Evolutionary conservation across 768 basidiomycete genomes (phyloP).

Genomic region (Fomitopsis serialis): DNA sequence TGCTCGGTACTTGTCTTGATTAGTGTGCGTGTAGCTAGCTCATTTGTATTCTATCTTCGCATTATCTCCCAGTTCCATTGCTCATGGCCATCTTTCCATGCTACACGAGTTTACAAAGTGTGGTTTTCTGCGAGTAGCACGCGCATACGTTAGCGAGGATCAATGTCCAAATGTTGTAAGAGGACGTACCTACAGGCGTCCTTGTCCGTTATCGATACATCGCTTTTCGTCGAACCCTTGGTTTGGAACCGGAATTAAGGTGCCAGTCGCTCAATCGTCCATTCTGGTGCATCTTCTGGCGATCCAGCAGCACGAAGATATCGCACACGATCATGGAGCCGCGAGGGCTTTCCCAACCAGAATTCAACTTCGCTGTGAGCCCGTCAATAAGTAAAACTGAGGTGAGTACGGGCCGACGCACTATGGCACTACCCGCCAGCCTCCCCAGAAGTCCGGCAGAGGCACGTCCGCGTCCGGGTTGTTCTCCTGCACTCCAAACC

Average conservation of each 20-base stretch:
- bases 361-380: slow-evolving; percentile 84
- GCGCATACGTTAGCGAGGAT: too few relatives aligned
- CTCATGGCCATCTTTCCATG: too few relatives aligned
- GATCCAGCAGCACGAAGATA: slow-evolving; percentile 55
- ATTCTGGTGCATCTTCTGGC: slow-evolving; percentile 45
- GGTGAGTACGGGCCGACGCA: slow-evolving; percentile 33
- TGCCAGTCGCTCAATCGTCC: slow-evolving; percentile 78
- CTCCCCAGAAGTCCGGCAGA: slow-evolving; percentile 92
- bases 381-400: neutral
- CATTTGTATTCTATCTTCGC: neutral
- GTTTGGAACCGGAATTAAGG: slow-evolving; percentile 35
- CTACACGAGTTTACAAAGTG: too few relatives aligned
- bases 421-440: slow-evolving; percentile 92
- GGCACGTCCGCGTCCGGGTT: slow-evolving; percentile 51
- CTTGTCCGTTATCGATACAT: too few relatives aligned
- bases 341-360: slow-evolving; percentile 94
- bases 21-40: neutral
- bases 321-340: slow-evolving; percentile 85
- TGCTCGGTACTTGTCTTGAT: neutral
- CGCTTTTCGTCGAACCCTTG: neutral
- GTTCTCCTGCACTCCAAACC: slow-evolving; percentile 44
- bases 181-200: too few relatives aligned
- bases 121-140: too few relatives aligned
- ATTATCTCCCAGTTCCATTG: too few relatives aligned
- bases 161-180: too few relatives aligned